phyloP scores from a whole-genome alignment of 1,139 yeast genomes.

The Pneumocystis carinii region DNA sequence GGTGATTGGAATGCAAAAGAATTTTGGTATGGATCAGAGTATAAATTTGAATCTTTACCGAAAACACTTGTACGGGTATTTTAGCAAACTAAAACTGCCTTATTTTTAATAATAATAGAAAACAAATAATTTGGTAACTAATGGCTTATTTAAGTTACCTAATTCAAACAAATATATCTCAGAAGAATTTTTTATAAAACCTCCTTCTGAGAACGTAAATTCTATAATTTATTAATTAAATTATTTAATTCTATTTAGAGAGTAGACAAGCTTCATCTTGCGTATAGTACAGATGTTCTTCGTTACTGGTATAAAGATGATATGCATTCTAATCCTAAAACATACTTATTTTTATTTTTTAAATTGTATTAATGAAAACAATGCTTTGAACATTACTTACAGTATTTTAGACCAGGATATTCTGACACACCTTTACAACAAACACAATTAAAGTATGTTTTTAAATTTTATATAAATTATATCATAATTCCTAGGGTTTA shows the following conservation, averaged over 20 bases:
- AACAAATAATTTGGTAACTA: slow-evolving; percentile 21
- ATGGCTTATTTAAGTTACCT: slow-evolving; percentile 47
- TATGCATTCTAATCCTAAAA: slow-evolving; percentile 77
- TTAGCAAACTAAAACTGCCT: slow-evolving; percentile 25
- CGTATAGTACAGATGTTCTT: slow-evolving; percentile 29
- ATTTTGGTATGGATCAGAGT: slow-evolving; percentile 84
- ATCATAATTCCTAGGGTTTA: background rate
- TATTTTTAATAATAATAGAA: slow-evolving; percentile 28
- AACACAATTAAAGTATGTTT: background rate
- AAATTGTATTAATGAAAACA: background rate
- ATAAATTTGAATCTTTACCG: slow-evolving; percentile 29
- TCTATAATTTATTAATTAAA: background rate
- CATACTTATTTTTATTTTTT: slow-evolving; percentile 50
- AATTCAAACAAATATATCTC: slow-evolving; percentile 66
- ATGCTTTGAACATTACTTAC: background rate
- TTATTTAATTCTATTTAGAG: background rate
- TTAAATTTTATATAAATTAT: background rate
- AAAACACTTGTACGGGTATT: background rate
- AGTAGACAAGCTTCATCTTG: slow-evolving; percentile 17
- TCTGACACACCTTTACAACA: background rate
- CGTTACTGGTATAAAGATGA: slow-evolving; percentile 87
- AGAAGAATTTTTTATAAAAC: slow-evolving; percentile 44
- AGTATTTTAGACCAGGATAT: background rate
- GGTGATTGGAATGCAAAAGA: slow-evolving; percentile 36
- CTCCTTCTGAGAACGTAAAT: background rate